Evolutionary conservation across 2,329 filamentous ascomycete species (phyloP).

Genomic region (Aspergillus sp.): DNA sequence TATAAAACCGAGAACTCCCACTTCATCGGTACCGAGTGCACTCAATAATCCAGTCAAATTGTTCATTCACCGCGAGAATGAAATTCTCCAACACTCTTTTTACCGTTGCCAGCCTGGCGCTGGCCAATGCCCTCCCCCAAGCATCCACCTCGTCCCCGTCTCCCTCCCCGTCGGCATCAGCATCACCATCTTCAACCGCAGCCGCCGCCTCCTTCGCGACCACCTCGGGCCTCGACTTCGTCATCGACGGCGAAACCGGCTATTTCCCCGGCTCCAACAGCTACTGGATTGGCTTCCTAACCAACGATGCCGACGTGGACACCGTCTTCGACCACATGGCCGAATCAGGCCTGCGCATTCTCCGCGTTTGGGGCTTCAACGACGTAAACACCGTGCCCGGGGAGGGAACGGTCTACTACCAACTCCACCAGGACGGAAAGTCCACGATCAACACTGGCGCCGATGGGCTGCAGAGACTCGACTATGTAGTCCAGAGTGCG

Average conservation of each 20-base stretch:
- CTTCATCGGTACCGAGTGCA: too few species aligned
- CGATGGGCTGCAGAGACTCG: slow-evolving; percentile 63
- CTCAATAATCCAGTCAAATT: too few species aligned
- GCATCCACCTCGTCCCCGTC: background rate
- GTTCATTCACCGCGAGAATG: slow-evolving; percentile 4
- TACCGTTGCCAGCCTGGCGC: slow-evolving; percentile 19
- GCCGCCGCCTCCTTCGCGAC: slow-evolving; percentile 21
- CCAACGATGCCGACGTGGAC: slow-evolving; percentile 51
- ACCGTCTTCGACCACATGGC: slow-evolving; percentile 32
- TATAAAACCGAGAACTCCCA: too few species aligned
- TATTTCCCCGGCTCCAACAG: slow-evolving; percentile 53
- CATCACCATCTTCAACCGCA: background rate
- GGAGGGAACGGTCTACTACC: slow-evolving; percentile 47
- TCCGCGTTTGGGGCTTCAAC: slow-evolving; percentile 57
- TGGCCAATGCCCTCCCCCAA: slow-evolving; percentile 17
- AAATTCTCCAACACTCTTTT: slow-evolving; percentile 16
- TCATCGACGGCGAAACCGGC: slow-evolving; percentile 39
- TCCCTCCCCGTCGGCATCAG: background rate
- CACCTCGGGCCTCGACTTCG: slow-evolving; percentile 33
- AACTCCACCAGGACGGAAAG: slow-evolving; percentile 36
- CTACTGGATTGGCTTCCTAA: slow-evolving; percentile 55
- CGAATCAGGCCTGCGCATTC: slow-evolving; percentile 49
- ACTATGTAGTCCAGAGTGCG: slow-evolving; percentile 62
- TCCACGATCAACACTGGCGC: slow-evolving; percentile 62
- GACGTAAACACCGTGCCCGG: slow-evolving; percentile 44